Conservation (phyloP, 306 rosid species). For the Pyrus pyrifolia region DNA sequence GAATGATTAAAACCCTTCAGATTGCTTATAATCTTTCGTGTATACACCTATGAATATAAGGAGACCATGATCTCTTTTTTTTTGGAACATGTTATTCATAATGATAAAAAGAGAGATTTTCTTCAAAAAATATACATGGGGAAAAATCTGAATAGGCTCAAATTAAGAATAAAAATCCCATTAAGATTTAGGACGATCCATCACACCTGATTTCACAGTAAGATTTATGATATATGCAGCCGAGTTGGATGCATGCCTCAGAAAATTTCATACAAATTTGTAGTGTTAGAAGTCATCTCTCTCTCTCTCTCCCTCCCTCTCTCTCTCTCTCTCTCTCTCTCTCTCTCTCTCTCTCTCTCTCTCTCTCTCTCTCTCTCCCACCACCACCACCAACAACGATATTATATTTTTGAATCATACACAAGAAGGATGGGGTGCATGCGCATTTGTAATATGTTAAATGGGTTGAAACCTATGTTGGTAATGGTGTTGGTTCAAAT, state of each 20-base stretch:
- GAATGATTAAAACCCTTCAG: too few species aligned
- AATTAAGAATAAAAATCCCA: neutral
- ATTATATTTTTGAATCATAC: neutral
- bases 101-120: too few species aligned
- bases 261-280: neutral
- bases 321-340: too few species aligned
- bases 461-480: constrained; percentile 30
- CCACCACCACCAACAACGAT: too few species aligned
- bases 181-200: neutral
- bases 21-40: too few species aligned
- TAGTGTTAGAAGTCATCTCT: neutral
- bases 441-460: neutral
- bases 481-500: constrained; percentile 35
- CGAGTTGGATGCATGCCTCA: neutral
- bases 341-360: too few species aligned
- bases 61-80: too few species aligned
- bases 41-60: too few species aligned
- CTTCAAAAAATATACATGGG: too few species aligned
- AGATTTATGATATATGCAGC: neutral
- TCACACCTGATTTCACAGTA: too few species aligned
- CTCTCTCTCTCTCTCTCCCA: too few species aligned
- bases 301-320: neutral
- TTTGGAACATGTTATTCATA: too few species aligned
- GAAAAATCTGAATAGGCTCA: neutral
- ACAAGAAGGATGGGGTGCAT: neutral